Evolutionary conservation across 2,329 filamentous ascomycete genomes (phyloP), one percentile per base, ranked within the genome.

Genomic region (Ceratocystis eucalypticola): DNA sequence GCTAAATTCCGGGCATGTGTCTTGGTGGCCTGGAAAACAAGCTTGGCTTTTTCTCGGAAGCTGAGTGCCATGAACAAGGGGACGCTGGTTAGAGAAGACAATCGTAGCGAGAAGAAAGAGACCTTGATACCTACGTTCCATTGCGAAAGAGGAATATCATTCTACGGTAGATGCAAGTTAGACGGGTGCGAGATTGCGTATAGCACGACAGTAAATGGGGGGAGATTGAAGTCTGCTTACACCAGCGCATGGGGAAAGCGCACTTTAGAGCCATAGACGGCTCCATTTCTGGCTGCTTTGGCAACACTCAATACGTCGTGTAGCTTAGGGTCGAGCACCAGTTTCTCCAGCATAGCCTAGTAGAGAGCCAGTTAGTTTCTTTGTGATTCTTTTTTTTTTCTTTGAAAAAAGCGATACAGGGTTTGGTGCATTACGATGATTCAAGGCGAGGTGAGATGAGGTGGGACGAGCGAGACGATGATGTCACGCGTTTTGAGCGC

Each of bases 61-160:
- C 80, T 82, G 68, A 17, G 53, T n/a, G 12, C 53, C 53, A 1
- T 22, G 15, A 28, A 57, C 30, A 45, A 37, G 12, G 10, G 45
- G 30, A 25, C 1, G 7, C 17, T 53, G 61, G 61, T 64, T 67
- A 63, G 62, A 41, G 37, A 48, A 33, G 20, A 17, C 6, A 44
- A 25, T 33, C 48, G n/a, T 5, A 44, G n/a, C 6, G 57, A 22
- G 5, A 22, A 12, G 37, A 45, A 65, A 67, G 67, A 55, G 17
- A 69, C 68, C 28, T 62, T 53, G 22, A 41, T n/a, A 80, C 84
- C 72, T 82, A 90, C 82, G 88, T 88, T 78, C 93, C 94, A 8
- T 88, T 91, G 71, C 94, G 89, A 80, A 99, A 99, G 71, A 99
- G 84, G 71, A 97, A 88, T 71, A 96, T 91, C 93, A 99, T 99